Percentiles rank a stretch among this genome's conserved stretches.
Evolutionary conservation across 441 rosid genomes (phyloP).

Genomic region (Jatropha podagrica): DNA sequence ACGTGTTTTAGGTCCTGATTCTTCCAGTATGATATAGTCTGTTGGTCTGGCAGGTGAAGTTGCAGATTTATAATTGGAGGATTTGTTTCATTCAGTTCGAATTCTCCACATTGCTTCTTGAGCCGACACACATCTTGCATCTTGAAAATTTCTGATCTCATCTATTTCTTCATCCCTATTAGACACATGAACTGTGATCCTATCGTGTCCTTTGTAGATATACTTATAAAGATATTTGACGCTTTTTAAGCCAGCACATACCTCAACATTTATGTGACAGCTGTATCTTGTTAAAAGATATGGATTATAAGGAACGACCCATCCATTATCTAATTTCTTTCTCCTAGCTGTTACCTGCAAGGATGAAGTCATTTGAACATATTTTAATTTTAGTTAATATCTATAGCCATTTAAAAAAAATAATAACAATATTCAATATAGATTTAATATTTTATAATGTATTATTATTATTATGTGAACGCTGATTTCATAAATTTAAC

Average conservation of each 20-base stretch:
- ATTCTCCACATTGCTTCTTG: not conserved
- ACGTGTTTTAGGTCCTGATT: too few relatives aligned
- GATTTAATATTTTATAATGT: too few relatives aligned
- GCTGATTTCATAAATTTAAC: too few relatives aligned
- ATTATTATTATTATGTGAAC: too few relatives aligned
- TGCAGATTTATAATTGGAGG: not conserved
- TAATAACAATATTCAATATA: too few relatives aligned
- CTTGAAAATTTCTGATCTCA: not conserved
- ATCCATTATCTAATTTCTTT: not conserved
- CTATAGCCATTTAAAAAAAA: too few relatives aligned
- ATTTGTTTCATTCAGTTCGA: not conserved
- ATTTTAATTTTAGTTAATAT: too few relatives aligned
- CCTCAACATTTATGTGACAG: not conserved
- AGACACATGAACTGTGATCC: not conserved
- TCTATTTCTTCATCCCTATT: not conserved
- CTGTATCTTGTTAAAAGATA: not conserved
- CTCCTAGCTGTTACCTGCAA: not conserved
- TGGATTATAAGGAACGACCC: not conserved
- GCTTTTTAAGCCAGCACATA: not conserved
- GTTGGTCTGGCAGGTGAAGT: too few relatives aligned
- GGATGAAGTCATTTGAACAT: too few relatives aligned
- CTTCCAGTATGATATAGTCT: too few relatives aligned
- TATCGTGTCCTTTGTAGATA: not conserved
- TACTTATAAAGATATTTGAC: too few relatives aligned
- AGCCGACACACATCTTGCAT: not conserved